Evolutionary conservation across 495 filamentous ascomycete genomes (phyloP).

Genomic region (Tuber brumale): DNA sequence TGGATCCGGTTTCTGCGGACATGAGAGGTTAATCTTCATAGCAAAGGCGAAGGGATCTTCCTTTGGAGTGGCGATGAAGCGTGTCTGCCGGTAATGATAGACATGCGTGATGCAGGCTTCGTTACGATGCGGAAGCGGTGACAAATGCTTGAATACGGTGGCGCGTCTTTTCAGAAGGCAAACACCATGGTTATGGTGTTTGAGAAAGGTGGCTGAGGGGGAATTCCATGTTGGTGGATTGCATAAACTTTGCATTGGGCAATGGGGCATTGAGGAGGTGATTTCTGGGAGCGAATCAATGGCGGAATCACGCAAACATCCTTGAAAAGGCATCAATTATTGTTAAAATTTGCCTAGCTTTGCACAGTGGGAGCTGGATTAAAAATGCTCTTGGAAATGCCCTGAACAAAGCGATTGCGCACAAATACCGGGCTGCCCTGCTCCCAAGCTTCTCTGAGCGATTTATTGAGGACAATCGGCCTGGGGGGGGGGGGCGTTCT

Average conservation of each 20-base stretch:
- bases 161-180: neutral
- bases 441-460: neutral
- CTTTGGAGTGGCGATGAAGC: slow-evolving; percentile 17
- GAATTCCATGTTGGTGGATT: slow-evolving; percentile 7
- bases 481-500: too few species aligned
- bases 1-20: slow-evolving; percentile 17
- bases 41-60: slow-evolving; percentile 18
- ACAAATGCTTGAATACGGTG: neutral
- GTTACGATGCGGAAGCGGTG: neutral
- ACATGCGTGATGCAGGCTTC: slow-evolving; percentile 2
- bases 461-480: neutral
- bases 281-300: neutral
- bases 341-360: neutral
- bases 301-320: neutral
- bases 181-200: neutral
- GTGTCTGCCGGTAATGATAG: slow-evolving; percentile 14
- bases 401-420: neutral
- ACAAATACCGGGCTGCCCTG: neutral
- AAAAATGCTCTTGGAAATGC: neutral
- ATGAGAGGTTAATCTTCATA: slow-evolving; percentile 12
- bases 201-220: slow-evolving; percentile 8
- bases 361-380: neutral
- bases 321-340: neutral
- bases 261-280: neutral
- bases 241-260: neutral